Percentiles rank a stretch among this genome's conserved stretches.
Conservation (phyloP, 768 basidiomycete genomes). For the Leucosporidium creatinivorum region DNA sequence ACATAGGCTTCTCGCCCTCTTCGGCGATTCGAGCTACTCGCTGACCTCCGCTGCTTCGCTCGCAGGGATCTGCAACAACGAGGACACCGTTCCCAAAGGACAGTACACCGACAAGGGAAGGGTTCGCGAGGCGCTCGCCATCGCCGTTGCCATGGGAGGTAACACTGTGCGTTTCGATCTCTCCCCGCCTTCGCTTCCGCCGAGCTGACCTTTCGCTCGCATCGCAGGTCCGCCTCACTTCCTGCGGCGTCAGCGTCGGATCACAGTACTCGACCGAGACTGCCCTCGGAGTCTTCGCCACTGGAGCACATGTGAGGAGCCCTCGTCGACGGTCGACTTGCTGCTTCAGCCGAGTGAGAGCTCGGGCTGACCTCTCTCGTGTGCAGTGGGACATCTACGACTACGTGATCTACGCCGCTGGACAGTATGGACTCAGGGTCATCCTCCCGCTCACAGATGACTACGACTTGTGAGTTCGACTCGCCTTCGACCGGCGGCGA, state of each 20-base stretch:
- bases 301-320: slow-evolving; percentile 19
- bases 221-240: neutral
- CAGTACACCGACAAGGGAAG: slow-evolving; percentile 27
- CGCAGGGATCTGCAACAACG: neutral
- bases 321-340: neutral
- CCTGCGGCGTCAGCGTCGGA: neutral
- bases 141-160: slow-evolving; percentile 36
- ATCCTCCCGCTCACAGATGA: neutral
- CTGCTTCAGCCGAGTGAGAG: no score
- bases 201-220: no score
- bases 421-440: neutral
- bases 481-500: no score
- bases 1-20: no score
- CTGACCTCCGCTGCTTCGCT: slow-evolving; percentile 24
- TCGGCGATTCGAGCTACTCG: neutral
- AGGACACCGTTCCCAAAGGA: slow-evolving; percentile 22
- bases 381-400: slow-evolving; percentile 14
- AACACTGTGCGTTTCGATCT: slow-evolving; percentile 35
- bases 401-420: slow-evolving; percentile 4
- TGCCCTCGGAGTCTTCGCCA: slow-evolving; percentile 1
- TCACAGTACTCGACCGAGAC: neutral
- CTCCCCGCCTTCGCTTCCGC: no score
- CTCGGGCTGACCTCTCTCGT: neutral
- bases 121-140: slow-evolving; percentile 31
- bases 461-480: slow-evolving; percentile 7